phyloP scores from a whole-genome alignment of 2,329 filamentous ascomycete genomes.

The Botryotinia calthae region DNA sequence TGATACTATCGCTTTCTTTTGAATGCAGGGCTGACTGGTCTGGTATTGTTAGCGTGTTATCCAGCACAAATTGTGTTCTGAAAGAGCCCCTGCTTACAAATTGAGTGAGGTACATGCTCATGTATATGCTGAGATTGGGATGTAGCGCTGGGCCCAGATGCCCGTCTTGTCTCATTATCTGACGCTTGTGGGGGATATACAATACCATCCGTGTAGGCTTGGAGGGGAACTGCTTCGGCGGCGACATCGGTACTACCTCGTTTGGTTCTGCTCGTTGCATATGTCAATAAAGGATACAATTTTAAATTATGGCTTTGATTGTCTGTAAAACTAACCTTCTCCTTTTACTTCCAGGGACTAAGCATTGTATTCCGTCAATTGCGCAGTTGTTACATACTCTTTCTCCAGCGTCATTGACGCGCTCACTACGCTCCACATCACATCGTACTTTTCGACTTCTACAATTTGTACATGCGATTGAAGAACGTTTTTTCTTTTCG shows the following conservation, averaged over 20 bases:
- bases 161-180: constrained; percentile 26
- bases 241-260: neutral
- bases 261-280: constrained; percentile 2
- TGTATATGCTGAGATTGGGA: neutral
- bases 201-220: neutral
- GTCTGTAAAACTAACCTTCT: constrained; percentile 50
- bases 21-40: constrained; percentile 33
- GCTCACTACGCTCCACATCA: constrained; percentile 76
- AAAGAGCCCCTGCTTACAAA: constrained; percentile 34
- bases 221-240: neutral
- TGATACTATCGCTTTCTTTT: constrained; percentile 25
- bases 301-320: neutral
- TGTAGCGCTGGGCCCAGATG: neutral
- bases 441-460: constrained; percentile 87
- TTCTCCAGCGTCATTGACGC: constrained; percentile 33
- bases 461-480: constrained; percentile 86
- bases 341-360: constrained; percentile 62
- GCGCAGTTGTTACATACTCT: constrained; percentile 38
- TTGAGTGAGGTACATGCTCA: constrained; percentile 35
- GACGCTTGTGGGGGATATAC: constrained; percentile 34
- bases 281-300: neutral
- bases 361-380: constrained; percentile 49
- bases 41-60: constrained; percentile 23
- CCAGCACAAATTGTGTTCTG: neutral
- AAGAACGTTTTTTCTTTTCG: constrained; percentile 84